Evolutionary conservation across 1,284 basidiomycete genomes (phyloP), one percentile per base, ranked within the genome.

Genomic region (Apiotrichum siamense): DNA sequence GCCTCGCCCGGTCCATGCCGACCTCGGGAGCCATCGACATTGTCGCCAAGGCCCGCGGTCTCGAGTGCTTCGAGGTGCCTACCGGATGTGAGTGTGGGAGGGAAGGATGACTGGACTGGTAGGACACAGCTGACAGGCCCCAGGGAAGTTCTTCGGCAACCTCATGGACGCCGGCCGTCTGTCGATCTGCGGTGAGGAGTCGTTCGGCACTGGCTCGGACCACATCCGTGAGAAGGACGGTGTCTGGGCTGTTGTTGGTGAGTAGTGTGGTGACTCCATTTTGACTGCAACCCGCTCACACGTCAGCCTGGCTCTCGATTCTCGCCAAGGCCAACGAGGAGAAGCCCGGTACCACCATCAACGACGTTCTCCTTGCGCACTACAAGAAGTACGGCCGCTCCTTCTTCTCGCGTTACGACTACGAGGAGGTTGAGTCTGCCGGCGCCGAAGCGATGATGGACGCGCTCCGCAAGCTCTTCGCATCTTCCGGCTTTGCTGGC

Each of bases 81-180:
- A 98, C 94, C 27, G 93, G 88, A 60, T 72, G 69, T 87, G 56
- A 70, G 80, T 67, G 39, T 50, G 40, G 21, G 18, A 25, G n/a
- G 4, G 25, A 10, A 26, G 3, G 17, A 25, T 11, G 25, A 36
- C 29, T 11, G 15, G 29, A 31, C 10, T 15, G 15, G 29, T 31
- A 31, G 29, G 29, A 31, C 10, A 31, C 10, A 15, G 15, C 29
- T 11, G 29, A 21, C 18, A 59, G 49, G 6, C 41, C 23, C 11
- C 63, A 91, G 89, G 94, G 94, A 98, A 98, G 77, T 98, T 98
- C 83, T 98, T 98, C 70, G 96, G 94, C 48, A 98, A 98, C 78
- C 80, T 98, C 60, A 98, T 98, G 94, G 94, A 98, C 73, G 94
- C 96, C 39, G 93, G 92, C 1, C 82, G 89, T 39, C 81, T 98